Conservation (phyloP, 176 grass and related monocot species). For the Hsuehochloa calcarea region DNA sequence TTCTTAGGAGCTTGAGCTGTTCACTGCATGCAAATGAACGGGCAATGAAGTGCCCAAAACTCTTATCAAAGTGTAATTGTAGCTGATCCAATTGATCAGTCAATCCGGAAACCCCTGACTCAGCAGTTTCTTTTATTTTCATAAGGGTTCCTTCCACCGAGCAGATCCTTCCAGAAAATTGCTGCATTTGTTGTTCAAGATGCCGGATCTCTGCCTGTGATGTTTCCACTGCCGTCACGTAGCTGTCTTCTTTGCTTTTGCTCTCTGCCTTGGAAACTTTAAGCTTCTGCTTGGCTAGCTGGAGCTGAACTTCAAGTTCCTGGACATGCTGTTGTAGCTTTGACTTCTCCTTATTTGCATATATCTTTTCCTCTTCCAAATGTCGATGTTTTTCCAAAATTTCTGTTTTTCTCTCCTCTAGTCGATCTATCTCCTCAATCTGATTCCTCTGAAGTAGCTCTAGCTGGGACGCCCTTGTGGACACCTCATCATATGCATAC, state of each 20-base stretch:
- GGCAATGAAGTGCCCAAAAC: slow-evolving; percentile 14
- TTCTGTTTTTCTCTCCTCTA: slow-evolving; percentile 30
- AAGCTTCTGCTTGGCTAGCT: slow-evolving; percentile 69
- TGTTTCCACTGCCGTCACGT: slow-evolving; percentile 30
- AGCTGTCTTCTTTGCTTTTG: slow-evolving; percentile 62
- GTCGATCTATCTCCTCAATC: slow-evolving; percentile 36
- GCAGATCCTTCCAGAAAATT: slow-evolving; percentile 40
- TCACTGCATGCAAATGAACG: slow-evolving; percentile 42
- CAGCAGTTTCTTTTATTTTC: slow-evolving; percentile 45
- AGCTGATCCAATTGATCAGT: slow-evolving; percentile 45
- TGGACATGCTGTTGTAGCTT: slow-evolving; percentile 52
- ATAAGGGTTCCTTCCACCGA: slow-evolving; percentile 42
- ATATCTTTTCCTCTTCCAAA: slow-evolving; percentile 41
- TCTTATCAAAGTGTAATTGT: slow-evolving; percentile 35
- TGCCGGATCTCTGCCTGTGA: slow-evolving; percentile 37
- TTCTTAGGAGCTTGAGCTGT: slow-evolving; percentile 49
- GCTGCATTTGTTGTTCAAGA: slow-evolving; percentile 47
- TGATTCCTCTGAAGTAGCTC: slow-evolving; percentile 52
- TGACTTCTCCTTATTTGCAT: slow-evolving; percentile 49
- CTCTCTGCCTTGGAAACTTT: slow-evolving; percentile 58
- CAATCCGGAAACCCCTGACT: slow-evolving; percentile 36
- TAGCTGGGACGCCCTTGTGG: slow-evolving; percentile 31
- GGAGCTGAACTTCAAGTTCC: slow-evolving; percentile 55
- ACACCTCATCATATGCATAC: slow-evolving; percentile 43
- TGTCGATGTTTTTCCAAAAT: slow-evolving; percentile 33